Conservation (phyloP, 2,329 filamentous ascomycete species). For the Cladosporium sp. region DNA sequence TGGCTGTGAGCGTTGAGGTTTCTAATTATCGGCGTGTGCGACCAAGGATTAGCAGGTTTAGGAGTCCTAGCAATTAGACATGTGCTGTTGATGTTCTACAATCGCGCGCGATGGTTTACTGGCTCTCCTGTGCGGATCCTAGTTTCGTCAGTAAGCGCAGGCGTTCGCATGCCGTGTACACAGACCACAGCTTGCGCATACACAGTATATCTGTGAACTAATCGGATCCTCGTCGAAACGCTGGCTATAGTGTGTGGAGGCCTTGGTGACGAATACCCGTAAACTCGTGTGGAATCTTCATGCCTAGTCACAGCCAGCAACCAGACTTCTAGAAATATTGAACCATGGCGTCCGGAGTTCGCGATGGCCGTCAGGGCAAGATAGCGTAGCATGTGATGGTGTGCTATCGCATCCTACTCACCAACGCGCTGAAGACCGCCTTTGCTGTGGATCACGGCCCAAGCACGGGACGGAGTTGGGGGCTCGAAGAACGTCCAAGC, state of each 20-base stretch:
- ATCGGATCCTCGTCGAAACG: background rate
- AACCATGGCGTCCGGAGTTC: background rate
- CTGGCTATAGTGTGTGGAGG: background rate
- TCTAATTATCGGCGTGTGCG: background rate
- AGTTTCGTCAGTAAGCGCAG: background rate
- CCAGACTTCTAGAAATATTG: background rate
- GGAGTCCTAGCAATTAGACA: constrained; percentile 17
- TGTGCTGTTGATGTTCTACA: background rate
- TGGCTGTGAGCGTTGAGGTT: background rate
- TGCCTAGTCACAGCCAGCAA: background rate
- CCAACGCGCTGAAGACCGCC: background rate
- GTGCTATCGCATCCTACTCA: background rate
- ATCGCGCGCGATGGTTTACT: background rate
- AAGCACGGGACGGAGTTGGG: background rate
- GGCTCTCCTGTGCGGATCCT: background rate
- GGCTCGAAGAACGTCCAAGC: constrained; percentile 8
- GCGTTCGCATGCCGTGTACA: background rate
- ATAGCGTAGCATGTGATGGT: background rate
- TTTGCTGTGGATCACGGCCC: background rate
- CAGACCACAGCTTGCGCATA: background rate
- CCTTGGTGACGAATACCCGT: background rate
- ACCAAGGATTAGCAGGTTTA: background rate
- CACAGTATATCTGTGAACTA: background rate
- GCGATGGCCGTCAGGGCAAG: background rate
- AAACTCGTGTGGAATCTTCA: background rate